These are phyloP conservation scores for Colletotrichum tropicale DNA, from an alignment of 2,329 filamentous ascomycete genomes.

Conservation along the genomic window DNA sequence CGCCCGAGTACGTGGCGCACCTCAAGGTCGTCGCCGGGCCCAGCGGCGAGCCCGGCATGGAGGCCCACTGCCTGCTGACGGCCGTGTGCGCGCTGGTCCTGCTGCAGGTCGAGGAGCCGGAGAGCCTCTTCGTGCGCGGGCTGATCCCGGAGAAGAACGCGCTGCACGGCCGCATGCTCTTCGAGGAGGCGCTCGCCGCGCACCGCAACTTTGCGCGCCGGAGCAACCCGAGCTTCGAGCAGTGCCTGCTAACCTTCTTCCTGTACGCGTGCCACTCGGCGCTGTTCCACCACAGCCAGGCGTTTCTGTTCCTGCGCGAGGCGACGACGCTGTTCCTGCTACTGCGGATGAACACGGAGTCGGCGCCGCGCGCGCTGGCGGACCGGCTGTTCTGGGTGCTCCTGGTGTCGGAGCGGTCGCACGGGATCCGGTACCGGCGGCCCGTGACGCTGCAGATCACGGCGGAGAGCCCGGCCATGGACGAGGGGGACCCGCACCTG, in stretches of 20 bases:
- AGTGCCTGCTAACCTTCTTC: conserved; percentile 46
- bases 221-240: conserved; percentile 40
- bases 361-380: conserved; percentile 26
- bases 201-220: conserved; percentile 37
- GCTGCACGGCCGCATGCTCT: conserved; percentile 40
- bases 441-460: conserved; percentile 49
- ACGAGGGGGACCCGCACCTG: conserved; percentile 28
- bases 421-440: conserved; percentile 48
- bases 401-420: conserved; percentile 46
- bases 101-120: conserved; percentile 43
- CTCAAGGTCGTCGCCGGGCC: conserved; percentile 27
- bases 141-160: conserved; percentile 38
- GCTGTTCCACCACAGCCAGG: conserved; percentile 46
- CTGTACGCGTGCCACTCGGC: conserved; percentile 48
- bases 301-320: conserved; percentile 47
- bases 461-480: conserved; percentile 34
- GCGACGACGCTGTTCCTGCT: conserved; percentile 45
- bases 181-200: conserved; percentile 38
- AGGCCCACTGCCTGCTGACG: conserved; percentile 40
- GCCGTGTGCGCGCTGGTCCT: conserved; percentile 46
- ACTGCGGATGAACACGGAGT: conserved; percentile 31
- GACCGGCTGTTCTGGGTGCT: conserved; percentile 48
- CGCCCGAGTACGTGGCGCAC: conserved; percentile 36
- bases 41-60: conserved; percentile 29
- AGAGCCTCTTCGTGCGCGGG: conserved; percentile 33